Evolutionary conservation across 2,329 filamentous ascomycete species (phyloP).

Genomic region (Diaporthe sp.): DNA sequence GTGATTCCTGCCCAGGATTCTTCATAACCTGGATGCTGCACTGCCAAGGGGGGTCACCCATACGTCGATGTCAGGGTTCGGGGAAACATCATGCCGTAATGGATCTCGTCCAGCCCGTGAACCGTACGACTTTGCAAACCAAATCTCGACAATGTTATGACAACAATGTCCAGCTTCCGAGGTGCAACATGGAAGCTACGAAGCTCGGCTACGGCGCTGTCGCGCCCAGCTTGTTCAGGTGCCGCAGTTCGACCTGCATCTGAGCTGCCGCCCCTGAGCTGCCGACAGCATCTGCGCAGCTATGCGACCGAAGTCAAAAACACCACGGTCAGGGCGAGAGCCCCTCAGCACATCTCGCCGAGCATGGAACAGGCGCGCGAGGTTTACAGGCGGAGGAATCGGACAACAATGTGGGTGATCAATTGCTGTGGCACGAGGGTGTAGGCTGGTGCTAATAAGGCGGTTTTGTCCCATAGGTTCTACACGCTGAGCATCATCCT

Average conservation of each 20-base stretch:
- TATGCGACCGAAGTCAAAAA: conserved; percentile 46
- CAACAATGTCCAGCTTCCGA: conserved; percentile 56
- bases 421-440: conserved; percentile 48
- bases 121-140: conserved; percentile 15
- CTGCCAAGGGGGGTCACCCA: neutral
- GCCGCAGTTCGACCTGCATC: conserved; percentile 6
- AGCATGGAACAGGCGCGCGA: conserved; percentile 75
- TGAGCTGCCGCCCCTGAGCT: conserved; percentile 16
- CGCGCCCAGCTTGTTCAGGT: conserved; percentile 34
- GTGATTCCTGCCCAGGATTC: no score
- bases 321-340: conserved; percentile 47
- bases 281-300: conserved; percentile 36
- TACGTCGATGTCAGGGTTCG: conserved; percentile 31
- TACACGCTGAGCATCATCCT: conserved; percentile 84
- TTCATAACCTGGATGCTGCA: no score
- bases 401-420: conserved; percentile 70
- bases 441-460: conserved; percentile 42
- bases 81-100: conserved; percentile 26
- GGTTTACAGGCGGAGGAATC: conserved; percentile 77
- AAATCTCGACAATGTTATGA: conserved; percentile 44
- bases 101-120: conserved; percentile 45
- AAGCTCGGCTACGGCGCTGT: conserved; percentile 42
- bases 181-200: conserved; percentile 52
- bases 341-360: conserved; percentile 51
- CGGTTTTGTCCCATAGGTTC: conserved; percentile 61